Evolutionary conservation across 164 flowering plant species (phyloP).

Genomic region (Akebia trifoliata): DNA sequence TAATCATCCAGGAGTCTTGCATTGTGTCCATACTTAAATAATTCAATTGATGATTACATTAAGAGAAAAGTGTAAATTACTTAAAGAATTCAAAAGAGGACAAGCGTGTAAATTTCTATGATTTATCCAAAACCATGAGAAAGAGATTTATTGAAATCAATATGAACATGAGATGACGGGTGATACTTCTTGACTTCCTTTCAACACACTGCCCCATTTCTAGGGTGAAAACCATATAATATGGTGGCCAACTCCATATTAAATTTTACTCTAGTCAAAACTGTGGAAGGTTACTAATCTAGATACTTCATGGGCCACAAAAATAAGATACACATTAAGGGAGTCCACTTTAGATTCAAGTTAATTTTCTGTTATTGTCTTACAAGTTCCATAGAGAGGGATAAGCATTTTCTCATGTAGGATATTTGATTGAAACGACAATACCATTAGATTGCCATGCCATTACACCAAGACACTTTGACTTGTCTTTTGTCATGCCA

Average conservation of each 20-base stretch:
- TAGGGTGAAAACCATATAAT: not conserved
- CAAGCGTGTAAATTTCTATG: not conserved
- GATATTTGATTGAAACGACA: not conserved
- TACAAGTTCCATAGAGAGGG: not conserved
- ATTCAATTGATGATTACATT: not conserved
- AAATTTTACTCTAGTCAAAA: not conserved
- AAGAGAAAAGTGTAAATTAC: not conserved
- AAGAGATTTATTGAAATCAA: not conserved
- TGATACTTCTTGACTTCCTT: not conserved
- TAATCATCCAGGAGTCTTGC: not conserved
- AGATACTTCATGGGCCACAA: not conserved
- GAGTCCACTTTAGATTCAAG: not conserved
- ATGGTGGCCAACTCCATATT: not conserved
- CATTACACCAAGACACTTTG: too few relatives aligned
- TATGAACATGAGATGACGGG: not conserved
- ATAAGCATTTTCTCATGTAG: not conserved
- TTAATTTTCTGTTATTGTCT: not conserved
- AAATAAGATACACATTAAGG: not conserved
- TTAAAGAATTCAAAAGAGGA: not conserved
- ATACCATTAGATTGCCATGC: too few relatives aligned
- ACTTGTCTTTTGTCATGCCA: not conserved
- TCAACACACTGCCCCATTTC: not conserved
- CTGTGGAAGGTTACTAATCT: not conserved
- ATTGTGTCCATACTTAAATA: not conserved
- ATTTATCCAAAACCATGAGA: not conserved